These are phyloP conservation scores for Bombardia bombarda DNA, from an alignment of 495 filamentous ascomycete genomes.

Conservation along the genomic window DNA sequence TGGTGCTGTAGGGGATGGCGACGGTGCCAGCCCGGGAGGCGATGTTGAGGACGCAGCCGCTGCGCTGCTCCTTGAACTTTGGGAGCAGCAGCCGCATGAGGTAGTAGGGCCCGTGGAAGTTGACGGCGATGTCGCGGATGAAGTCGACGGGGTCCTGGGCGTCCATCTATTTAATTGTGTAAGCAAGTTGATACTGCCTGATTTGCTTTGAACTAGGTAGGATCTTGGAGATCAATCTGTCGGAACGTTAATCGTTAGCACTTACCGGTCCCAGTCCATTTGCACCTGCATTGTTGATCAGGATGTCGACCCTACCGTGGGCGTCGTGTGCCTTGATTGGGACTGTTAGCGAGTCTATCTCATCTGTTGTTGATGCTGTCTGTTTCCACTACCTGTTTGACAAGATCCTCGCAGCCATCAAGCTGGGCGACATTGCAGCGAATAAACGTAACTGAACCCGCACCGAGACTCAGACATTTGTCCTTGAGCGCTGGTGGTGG, in stretches of 20 bases:
- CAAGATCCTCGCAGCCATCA: slow-evolving; percentile 17
- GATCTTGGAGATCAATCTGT: no score
- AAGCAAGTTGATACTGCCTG: no score
- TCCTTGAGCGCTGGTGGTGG: slow-evolving; percentile 16
- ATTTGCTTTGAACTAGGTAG: no score
- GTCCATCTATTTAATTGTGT: slow-evolving; percentile 14
- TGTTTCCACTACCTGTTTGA: slow-evolving; percentile 19
- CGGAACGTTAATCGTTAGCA: no score
- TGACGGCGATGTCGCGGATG: slow-evolving; percentile 50
- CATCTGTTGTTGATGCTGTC: no score
- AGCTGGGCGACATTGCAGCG: slow-evolving; percentile 21
- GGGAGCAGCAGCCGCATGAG: slow-evolving; percentile 26
- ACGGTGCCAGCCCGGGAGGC: slow-evolving; percentile 25
- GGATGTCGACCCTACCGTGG: slow-evolving; percentile 16
- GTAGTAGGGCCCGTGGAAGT: slow-evolving; percentile 44
- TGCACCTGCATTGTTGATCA: slow-evolving; percentile 28
- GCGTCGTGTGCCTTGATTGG: slow-evolving; percentile 7
- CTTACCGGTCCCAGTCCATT: slow-evolving; percentile 20
- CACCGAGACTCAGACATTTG: slow-evolving; percentile 14
- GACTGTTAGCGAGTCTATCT: no score
- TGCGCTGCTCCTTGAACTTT: slow-evolving; percentile 13
- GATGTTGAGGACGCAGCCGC: slow-evolving; percentile 26
- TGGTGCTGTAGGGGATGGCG: slow-evolving; percentile 21
- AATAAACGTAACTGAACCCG: slow-evolving; percentile 15
- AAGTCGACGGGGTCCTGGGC: slow-evolving; percentile 28